Evolutionary conservation across 257 asterid species (phyloP).

Genomic region (Leonotis leonurus): DNA sequence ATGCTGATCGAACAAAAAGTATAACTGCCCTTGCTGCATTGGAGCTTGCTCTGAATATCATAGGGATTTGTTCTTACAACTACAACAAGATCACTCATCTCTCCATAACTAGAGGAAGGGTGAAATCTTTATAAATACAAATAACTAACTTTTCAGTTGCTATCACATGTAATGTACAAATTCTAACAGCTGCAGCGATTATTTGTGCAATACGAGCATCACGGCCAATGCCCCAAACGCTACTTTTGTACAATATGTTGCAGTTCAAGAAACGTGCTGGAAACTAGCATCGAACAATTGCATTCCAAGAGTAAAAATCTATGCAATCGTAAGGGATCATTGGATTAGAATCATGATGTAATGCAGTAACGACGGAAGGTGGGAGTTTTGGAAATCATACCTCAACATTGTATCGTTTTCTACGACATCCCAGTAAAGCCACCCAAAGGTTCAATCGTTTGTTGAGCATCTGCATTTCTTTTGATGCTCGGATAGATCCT

Average conservation of each 20-base stretch:
- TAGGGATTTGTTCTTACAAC: background rate
- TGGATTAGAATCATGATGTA: slow-evolving; percentile 2
- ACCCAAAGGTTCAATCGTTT: slow-evolving; percentile 32
- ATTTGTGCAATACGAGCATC: background rate
- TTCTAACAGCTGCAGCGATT: background rate
- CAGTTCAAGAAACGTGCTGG: slow-evolving; percentile 16
- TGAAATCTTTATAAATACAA: background rate
- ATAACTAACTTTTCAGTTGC: background rate
- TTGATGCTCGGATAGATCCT: slow-evolving; percentile 84
- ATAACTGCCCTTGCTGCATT: background rate
- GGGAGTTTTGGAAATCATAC: slow-evolving; percentile 15
- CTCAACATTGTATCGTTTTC: slow-evolving; percentile 5
- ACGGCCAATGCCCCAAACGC: background rate
- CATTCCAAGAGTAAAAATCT: slow-evolving; percentile 21
- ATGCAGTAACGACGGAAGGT: background rate
- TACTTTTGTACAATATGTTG: slow-evolving; percentile 18
- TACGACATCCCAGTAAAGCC: background rate
- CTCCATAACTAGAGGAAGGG: background rate
- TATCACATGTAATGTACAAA: background rate
- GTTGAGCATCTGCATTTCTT: slow-evolving; percentile 69
- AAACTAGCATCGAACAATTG: slow-evolving; percentile 16
- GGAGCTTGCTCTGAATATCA: background rate
- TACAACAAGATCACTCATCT: background rate
- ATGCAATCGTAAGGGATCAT: slow-evolving; percentile 16
- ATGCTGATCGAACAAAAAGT: too few relatives aligned